Evolutionary conservation across 495 filamentous ascomycete species (phyloP), one percentile per base, ranked within the genome.

Genomic region (Bathelium albidoporum): DNA sequence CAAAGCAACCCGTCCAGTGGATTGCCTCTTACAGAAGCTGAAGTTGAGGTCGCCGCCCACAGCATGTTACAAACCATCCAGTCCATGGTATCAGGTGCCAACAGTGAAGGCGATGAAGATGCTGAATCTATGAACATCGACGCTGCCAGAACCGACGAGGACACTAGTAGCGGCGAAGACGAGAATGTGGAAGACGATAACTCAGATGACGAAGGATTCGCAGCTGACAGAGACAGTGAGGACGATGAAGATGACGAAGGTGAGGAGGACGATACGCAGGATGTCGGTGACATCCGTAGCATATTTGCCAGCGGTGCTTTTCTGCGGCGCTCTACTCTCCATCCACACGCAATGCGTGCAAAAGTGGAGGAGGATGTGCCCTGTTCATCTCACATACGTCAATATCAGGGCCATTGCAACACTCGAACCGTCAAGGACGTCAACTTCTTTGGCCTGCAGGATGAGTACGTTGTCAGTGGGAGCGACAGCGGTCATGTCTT

Each of bases 391-490:
- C 83, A 87, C 62, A 87, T 80, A 0, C 77, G 79, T 32, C 65
- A 75, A 39, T 90, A 88, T 68, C 75, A 76, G 9, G 87, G 87
- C 24, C 87, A 89, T 70, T 88, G 86, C 75, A 90, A 90, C 62
- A 78, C 87, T 59, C 82, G 83, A 65, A 90, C 87, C 0, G 85
- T 89, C 60, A 90, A 90, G 66, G 87, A 90, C 71, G 81, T 87
- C 60, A 89, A 89, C 61, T 90, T 82, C 73, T 88, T 84, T 61
- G 87, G 87, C 0, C 72, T 87, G 59, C 73, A 88, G 55, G 87
- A 90, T 67, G 86, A 90, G 66, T 90, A 89, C 65, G 86, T 90
- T 2, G 85, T 89, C 14, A 85, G 82, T 59, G 87, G 87, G 16
- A 83, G 81, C 66, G 87, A 90, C 63, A 83, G 79, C 32, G 87